Evolutionary conservation across 768 basidiomycete species (phyloP).

Genomic region (Boletellus ananas): DNA sequence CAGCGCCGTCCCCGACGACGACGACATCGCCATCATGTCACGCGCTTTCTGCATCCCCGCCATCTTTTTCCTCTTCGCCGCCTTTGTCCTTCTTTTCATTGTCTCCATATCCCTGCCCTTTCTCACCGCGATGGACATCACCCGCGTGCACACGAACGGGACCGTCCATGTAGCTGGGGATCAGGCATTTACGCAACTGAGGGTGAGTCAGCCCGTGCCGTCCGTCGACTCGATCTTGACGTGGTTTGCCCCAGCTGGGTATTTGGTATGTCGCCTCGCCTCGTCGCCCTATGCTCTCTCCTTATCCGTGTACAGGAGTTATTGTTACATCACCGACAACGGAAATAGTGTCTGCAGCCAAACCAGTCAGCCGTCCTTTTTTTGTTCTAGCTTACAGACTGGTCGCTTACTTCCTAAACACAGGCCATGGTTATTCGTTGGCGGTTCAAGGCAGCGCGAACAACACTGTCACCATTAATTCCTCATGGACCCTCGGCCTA

Average conservation of each 20-base stretch:
- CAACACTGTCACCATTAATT: constrained; percentile 38
- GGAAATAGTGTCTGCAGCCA: constrained; percentile 41
- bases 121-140: constrained; percentile 63
- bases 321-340: constrained; percentile 48
- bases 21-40: constrained; percentile 29
- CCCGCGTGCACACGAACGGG: constrained; percentile 49
- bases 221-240: neutral
- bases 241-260: constrained; percentile 49
- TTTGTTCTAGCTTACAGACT: neutral
- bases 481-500: constrained; percentile 71
- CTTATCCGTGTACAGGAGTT: constrained; percentile 44
- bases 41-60: constrained; percentile 62
- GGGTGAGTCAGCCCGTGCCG: constrained; percentile 42
- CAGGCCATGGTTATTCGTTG: constrained; percentile 57
- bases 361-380: constrained; percentile 37
- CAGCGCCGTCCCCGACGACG: constrained; percentile 4
- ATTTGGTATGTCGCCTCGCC: constrained; percentile 50
- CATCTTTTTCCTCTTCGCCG: constrained; percentile 50
- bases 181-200: constrained; percentile 40
- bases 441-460: constrained; percentile 20
- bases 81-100: constrained; percentile 64
- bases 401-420: neutral
- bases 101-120: constrained; percentile 70
- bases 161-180: constrained; percentile 22
- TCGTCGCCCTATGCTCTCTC: neutral